A percentile compares a stretch with the other conserved stretches of the same genome.
Conservation (phyloP, 2,329 filamentous ascomycete genomes). For the Daldinia eschscholtzii region DNA sequence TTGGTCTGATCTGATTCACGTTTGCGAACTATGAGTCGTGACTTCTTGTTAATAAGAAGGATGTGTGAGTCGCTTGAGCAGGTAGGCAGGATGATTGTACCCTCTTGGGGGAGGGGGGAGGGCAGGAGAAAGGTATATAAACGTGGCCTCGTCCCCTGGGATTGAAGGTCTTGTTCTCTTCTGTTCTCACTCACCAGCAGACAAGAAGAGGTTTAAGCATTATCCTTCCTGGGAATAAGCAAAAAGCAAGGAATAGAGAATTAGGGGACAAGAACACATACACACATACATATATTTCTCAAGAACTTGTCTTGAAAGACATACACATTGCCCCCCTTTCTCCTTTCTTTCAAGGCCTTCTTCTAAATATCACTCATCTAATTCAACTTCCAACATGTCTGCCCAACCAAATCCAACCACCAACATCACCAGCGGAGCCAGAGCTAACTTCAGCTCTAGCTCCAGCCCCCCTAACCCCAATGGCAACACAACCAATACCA, state of each 20-base stretch:
- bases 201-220: neutral
- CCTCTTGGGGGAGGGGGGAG: neutral
- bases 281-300: neutral
- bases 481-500: too few species aligned
- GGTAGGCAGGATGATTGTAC: neutral
- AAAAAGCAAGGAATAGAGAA: neutral
- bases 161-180: neutral
- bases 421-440: neutral
- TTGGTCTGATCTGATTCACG: neutral
- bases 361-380: neutral
- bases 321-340: neutral
- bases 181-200: neutral
- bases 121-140: neutral
- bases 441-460: neutral
- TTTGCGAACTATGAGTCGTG: neutral
- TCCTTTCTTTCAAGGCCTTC: neutral
- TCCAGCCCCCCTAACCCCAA: neutral
- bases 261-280: neutral
- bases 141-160: neutral
- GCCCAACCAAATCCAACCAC: neutral
- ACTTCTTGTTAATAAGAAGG: neutral
- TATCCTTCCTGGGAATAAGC: neutral
- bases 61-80: neutral
- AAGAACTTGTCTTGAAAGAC: neutral
- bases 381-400: neutral